Evolutionary conservation across 31 red algal genomes (phyloP).

Genomic region (Odonthalia washingtoniensis): DNA sequence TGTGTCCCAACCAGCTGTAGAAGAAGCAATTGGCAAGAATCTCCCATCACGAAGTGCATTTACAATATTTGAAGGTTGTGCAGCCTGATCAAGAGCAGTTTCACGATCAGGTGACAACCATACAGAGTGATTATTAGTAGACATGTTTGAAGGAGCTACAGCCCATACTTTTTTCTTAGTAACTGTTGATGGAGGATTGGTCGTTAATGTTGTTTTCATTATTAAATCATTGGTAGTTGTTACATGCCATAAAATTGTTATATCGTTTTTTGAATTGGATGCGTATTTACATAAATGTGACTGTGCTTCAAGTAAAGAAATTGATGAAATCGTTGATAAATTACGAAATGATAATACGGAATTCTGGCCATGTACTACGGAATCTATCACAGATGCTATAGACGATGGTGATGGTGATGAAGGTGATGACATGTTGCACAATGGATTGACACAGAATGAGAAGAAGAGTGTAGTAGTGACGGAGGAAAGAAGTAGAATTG

Average conservation of each 20-base stretch:
- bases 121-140: neutral
- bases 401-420: too few species aligned
- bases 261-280: neutral
- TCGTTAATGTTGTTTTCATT: neutral
- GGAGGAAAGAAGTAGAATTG: too few species aligned
- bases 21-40: neutral
- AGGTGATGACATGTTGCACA: too few species aligned
- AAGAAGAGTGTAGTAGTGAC: too few species aligned
- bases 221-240: neutral
- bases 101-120: neutral
- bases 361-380: neutral
- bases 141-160: neutral
- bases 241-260: neutral
- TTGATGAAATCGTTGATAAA: neutral
- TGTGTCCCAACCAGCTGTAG: neutral
- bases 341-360: neutral
- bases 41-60: constrained; percentile 1
- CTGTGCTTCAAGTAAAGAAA: neutral
- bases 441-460: too few species aligned
- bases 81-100: neutral
- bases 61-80: neutral
- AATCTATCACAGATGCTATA: neutral
- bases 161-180: neutral
- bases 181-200: neutral
- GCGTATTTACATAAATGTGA: neutral